Base-by-base conservation (phyloP, 2,329 filamentous ascomycete genomes). In the Pseudovirgaria hyperparasitica region DNA sequence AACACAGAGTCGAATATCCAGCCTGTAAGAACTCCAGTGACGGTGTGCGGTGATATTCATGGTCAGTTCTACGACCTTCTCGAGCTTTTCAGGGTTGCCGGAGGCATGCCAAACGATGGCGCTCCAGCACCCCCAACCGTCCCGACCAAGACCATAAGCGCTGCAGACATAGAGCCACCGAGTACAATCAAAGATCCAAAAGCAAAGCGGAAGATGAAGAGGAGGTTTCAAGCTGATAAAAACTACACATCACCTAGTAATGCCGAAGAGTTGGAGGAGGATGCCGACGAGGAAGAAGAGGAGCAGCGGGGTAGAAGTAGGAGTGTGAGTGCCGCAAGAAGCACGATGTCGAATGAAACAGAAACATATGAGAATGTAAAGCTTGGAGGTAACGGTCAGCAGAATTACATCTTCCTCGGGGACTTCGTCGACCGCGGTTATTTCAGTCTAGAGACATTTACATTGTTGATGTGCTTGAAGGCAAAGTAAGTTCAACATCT, bases 21-120 rank as follows among this genome's bases (percentile, higher is more conserved):
- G 54, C 90, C 90, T n/a, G 87, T 98, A 12, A 75, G 80, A 28
- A 93, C 90, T 0, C 90, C 90, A 5, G 90, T 98, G 36, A 98
- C 90, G 5, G 80, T 98, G 37, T 96, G 90, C 49, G 90, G 90
- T 50, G 90, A 98, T 52, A 96, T 98, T 36, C 90, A 98, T 58
- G 90, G 90, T 43, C 90, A 98, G 60, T 96, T 96, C 56, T 96
- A 98, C 60, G 90, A 98, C 55, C 67, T 98, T 7, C 73, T 96
- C 35, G 90, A 98, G 63, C 74, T 98, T 26, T 98, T 98, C 59
- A 79, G 86, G 28, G 87, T 98, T 21, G 85, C 87, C 24, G 90
- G 90, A 34, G 90, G 90, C 39, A 94, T 96, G 82, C 90, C 90
- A 8, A 84, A 84, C 44, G 81, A 92, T 41, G 42, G 55, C 43